These are phyloP conservation scores for Gaertneriomyces sp. DNA, from an alignment of 192 early-diverging fungal genomes.

Conservation along the genomic window DNA sequence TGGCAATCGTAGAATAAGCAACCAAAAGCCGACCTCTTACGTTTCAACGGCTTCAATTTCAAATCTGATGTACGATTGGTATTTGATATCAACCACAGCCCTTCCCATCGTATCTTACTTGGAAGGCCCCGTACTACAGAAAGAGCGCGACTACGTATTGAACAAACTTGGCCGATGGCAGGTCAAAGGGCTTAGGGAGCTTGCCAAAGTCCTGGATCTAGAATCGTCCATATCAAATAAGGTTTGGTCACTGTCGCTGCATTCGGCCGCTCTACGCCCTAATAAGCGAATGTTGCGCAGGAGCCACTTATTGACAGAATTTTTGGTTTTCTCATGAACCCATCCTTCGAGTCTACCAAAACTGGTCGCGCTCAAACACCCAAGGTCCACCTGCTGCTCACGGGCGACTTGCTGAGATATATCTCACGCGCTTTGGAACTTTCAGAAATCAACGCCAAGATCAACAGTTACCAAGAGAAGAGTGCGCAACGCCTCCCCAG, in stretches of 20 bases:
- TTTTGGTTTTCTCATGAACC: constrained; percentile 21
- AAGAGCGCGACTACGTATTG: constrained; percentile 23
- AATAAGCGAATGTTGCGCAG: background rate
- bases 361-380: background rate
- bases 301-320: constrained; percentile 10
- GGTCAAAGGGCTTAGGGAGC: constrained; percentile 16
- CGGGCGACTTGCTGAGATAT: too few relatives aligned
- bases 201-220: constrained; percentile 14
- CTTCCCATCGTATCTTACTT: background rate
- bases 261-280: background rate
- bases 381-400: too few relatives aligned
- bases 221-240: constrained; percentile 18
- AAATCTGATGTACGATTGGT: constrained; percentile 14
- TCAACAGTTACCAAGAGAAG: too few relatives aligned
- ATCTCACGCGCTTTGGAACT: too few relatives aligned
- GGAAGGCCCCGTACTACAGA: background rate
- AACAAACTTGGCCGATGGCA: constrained; percentile 14
- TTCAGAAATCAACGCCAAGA: too few relatives aligned
- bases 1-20: constrained; percentile 14
- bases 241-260: background rate
- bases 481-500: too few relatives aligned
- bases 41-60: constrained; percentile 30
- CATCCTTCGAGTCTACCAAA: constrained; percentile 7
- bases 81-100: background rate
- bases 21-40: constrained; percentile 13